Evolutionary conservation across 441 rosid genomes (phyloP), one percentile per base, ranked within the genome.

Genomic region (Jatropha multifida): DNA sequence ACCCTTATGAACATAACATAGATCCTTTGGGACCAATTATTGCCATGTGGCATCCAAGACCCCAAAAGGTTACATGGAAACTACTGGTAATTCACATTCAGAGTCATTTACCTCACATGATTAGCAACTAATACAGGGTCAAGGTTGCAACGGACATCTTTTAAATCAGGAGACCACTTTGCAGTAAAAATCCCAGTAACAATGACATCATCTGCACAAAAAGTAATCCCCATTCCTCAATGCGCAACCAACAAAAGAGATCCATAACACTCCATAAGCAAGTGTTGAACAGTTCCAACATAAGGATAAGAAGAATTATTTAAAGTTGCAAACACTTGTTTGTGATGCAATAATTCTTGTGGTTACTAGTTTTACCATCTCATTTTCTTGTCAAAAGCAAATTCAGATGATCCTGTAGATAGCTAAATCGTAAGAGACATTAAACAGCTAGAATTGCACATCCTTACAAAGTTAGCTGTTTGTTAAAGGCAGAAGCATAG

Each of bases 61-160:
- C 13, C 3, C 27, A 1, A 5, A 59, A 15, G 41, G 40, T 10
- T 40, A 69, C 4, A 42, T 10, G 9, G 73, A 23, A 7, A 26
- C 7, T 32, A 61, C n/a, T 32, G 48, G 49, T 27, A 17, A 4
- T 14, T 61, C 32, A 38, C 37, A 40, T 17, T 26, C 11, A n/a
- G 26, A 63, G 27, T 18, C 55, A 81, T 65, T 78, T 86, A 94
- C 99, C 96, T 92, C 77, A 91, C 86, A 84, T 94, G 88, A 78
- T 96, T 94, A 54, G 97, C 98, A 78, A 94, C 81, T 80, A 96
- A 80, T 72, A 89, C 78, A 61, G 97, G 98, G 74, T 94, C 97
- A 85, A 96, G 98, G 83, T 91, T 97, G 77, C 96, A 91, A 59
- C 98, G 96, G 18, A 94, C 99, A 64, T 96, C 99, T 85, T 88